Base-by-base conservation (phyloP, 331 rosid genomes). In the Phaseolus coccineus region DNA sequence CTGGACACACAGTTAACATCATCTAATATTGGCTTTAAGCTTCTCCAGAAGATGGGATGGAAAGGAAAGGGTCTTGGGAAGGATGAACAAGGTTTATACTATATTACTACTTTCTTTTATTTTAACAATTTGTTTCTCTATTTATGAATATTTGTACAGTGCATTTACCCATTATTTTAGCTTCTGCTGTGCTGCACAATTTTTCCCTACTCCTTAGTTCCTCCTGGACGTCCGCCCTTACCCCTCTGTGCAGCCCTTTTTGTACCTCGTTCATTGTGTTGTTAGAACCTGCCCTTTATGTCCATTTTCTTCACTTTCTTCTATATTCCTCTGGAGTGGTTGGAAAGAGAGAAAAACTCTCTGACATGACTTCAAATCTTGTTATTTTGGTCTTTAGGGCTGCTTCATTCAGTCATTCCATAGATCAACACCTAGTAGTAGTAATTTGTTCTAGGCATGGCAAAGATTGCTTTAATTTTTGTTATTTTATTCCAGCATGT, bases 1-100 rank as follows among this genome's bases (percentile, higher is more conserved):
- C 79, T 91, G 30, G 99, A 95, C 77, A 90, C 90, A 22, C 96
- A 93, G 22, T 81, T 95, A 83, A 71, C 89, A n/a, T 93, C 99
- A 8, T 91, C 97, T 57, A 95, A 95, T 82, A 42, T 93, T 76
- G 99, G 99, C 25, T 95, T 89, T 87, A 89, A 90, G 92, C 99
- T 95, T 85, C 99, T 95, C 68, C 98, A 95, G 79, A 95, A 95
- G 82, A 95, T 95, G 98, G 99, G 99, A 33, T 95, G 99, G 99
- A 95, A 95, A 81, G 99, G 99, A 73, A 95, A 91, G 79, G 99
- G 99, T 69, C 96, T 95, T 12, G 99, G 98, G 85, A 93, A 95
- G 87, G 85, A 95, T 82, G 98, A 95, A 87, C 99, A 95, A 91
- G 99, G 99, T 91, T 82, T 52, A 51, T 69, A 63, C 50, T 30